Evolutionary conservation across 2,329 filamentous ascomycete species (phyloP).

Genomic region (Fusarium phyllophilum): DNA sequence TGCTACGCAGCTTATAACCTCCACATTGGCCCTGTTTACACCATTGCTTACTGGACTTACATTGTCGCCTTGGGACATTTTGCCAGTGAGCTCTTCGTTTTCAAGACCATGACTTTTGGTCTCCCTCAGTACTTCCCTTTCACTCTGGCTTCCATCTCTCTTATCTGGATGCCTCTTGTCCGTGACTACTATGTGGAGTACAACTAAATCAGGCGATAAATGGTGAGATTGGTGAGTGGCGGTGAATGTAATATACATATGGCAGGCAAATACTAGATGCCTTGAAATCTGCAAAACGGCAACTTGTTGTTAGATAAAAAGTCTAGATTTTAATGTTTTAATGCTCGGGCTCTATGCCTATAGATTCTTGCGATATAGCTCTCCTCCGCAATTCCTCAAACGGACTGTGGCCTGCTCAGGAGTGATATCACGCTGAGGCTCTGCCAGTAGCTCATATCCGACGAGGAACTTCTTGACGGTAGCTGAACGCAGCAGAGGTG

Average conservation of each 20-base stretch:
- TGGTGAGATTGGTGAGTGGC: neutral
- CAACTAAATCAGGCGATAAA: conserved; percentile 34
- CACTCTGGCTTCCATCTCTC: conserved; percentile 59
- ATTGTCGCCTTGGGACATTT: conserved; percentile 82
- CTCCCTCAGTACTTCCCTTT: conserved; percentile 67
- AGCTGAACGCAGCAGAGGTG: conserved; percentile 88
- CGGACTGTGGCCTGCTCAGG: conserved; percentile 91
- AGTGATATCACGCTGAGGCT: conserved; percentile 98
- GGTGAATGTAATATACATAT: neutral
- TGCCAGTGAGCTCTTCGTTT: conserved; percentile 81
- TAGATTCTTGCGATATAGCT: conserved; percentile 79
- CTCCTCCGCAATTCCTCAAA: conserved; percentile 79
- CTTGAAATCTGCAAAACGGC: neutral
- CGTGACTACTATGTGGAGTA: conserved; percentile 73
- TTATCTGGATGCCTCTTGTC: conserved; percentile 73
- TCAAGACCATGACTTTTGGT: conserved; percentile 76
- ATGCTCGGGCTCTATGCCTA: conserved; percentile 27
- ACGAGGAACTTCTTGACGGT: conserved; percentile 97
- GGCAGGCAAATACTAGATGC: neutral
- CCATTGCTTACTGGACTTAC: conserved; percentile 85
- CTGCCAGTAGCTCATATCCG: conserved; percentile 94
- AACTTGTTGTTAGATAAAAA: conserved; percentile 25
- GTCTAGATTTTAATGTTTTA: conserved; percentile 2
- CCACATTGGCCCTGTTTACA: conserved; percentile 75
- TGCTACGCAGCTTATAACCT: conserved; percentile 88